These are phyloP conservation scores for Fomitiporia mediterranea DNA, from an alignment of 1,284 basidiomycete genomes.

Conservation along the genomic window DNA sequence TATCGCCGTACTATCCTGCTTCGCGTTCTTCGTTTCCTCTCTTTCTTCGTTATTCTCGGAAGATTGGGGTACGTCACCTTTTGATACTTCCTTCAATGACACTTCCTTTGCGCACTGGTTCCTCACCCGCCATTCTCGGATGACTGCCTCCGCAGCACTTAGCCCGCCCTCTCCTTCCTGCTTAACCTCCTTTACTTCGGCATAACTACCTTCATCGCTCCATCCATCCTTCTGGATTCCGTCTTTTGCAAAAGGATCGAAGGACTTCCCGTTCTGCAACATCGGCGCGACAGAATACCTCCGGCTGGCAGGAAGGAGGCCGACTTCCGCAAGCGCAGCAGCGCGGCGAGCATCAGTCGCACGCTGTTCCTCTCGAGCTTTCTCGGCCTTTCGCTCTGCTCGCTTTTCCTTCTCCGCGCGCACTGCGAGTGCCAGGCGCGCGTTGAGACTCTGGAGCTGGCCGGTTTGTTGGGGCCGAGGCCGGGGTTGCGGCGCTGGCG, in stretches of 20 bases:
- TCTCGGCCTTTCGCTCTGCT: background rate
- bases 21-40: no score
- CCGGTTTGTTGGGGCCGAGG: background rate
- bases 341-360: constrained; percentile 3
- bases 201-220: background rate
- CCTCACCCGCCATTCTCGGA: constrained; percentile 4
- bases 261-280: background rate
- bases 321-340: constrained; percentile 1
- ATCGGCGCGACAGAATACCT: constrained; percentile 2
- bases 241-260: constrained; percentile 4
- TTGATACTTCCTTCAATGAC: background rate
- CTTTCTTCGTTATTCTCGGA: no score
- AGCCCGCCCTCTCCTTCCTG: background rate
- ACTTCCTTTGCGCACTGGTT: background rate
- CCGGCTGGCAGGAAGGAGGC: constrained; percentile 7
- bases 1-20: no score
- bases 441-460: background rate
- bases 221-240: background rate
- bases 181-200: background rate
- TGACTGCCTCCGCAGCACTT: constrained; percentile 1
- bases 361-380: background rate
- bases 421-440: background rate
- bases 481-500: background rate
- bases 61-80: background rate
- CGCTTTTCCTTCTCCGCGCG: background rate